Base-by-base conservation (phyloP, 2,329 filamentous ascomycete species). In the Penicillium digitatum region DNA sequence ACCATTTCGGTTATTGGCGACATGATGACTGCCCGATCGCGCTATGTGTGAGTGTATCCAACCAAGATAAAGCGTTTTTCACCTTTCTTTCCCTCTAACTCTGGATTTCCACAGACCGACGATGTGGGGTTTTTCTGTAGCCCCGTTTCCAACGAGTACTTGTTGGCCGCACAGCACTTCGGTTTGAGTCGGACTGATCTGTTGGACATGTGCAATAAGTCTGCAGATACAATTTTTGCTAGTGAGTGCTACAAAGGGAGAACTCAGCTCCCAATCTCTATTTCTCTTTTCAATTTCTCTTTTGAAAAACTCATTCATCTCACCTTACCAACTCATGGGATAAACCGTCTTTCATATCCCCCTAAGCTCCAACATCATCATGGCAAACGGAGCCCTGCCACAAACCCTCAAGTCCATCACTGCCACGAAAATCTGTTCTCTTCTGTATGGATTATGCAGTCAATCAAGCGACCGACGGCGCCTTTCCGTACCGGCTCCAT, bases 41-140 rank as follows among this genome's bases (percentile, higher is more conserved):
- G 5, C 75, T 93, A 43, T 86, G 83, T 64, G 88, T 91, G 75
- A 76, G 87, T 82, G 48, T 40, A 31, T 8, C 11, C 43, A 27
- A 42, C 20, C 3, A 14, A 9, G 16, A 24, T 12, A 9, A 27
- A 38, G 49, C 50, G n/a, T 45, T 50, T 45, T 9, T 27, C 6
- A 3, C 26, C 6, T 39, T 44, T 44, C 27, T 14, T 11, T 48
- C n/a, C 16, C 48, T 16, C 55, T 42, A 45, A 49, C 22, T 43
- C 2, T 32, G 39, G 27, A 49, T 18, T 34, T 38, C 34, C 20
- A 18, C 57, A 91, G 87, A 94, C 89, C 1, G 90, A 94, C 67
- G 89, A 94, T 65, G 87, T 93, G 10, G 90, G 89, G 2, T 84
- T 94, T 22, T 94, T 94, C 65, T 86, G 86, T 47, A 92, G 87